Base-by-base conservation (phyloP, 441 rosid species). In the Syzygium malaccense region DNA sequence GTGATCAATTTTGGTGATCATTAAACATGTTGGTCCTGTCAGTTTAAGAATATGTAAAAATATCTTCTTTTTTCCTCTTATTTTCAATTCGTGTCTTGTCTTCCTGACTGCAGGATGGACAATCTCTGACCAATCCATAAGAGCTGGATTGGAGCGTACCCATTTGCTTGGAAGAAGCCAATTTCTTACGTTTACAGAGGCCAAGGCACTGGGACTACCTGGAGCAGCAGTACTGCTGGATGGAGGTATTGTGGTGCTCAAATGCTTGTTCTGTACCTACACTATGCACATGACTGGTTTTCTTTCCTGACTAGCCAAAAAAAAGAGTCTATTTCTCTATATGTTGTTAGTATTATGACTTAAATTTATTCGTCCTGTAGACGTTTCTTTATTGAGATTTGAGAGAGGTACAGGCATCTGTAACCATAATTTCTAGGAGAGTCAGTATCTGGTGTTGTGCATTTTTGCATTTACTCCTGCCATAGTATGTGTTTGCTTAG, bases 151-250 rank as follows among this genome's bases (percentile, higher is more conserved):
- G 84, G 98, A 96, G 94, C 92, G 85, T 30, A 95, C 99, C 83
- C 88, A 84, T 89, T 91, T 98, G 93, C 95, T 91, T 45, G 99
- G 99, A 89, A 94, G 99, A 95, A 93, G 95, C 89, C 99, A 98
- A 88, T 94, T 96, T 91, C 92, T 96, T 62, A 89, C 95, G 55
- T 88, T 91, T 64, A 87, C 91, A 88, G 97, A 96, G 93, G 94
- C 95, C 9, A 94, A 94, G 89, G 84, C 91, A 23, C 89, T 98
- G 91, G 95, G 95, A 62, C 86, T 96, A 86, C 91, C 93, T 3
- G 96, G 96, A 92, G 94, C 94, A 12, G 94, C 96, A 55, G 86
- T 97, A 90, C 93, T 97, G 89, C 93, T 97, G 37, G 99, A 98
- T 94, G 99, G 98, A 95, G 98, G 98, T 97, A 86, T 25, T 41